A percentile compares a stretch with the other conserved stretches of the same genome.
Evolutionary conservation across 805 yeast species (phyloP).

Genomic region (Pichia thaimueangensis): DNA sequence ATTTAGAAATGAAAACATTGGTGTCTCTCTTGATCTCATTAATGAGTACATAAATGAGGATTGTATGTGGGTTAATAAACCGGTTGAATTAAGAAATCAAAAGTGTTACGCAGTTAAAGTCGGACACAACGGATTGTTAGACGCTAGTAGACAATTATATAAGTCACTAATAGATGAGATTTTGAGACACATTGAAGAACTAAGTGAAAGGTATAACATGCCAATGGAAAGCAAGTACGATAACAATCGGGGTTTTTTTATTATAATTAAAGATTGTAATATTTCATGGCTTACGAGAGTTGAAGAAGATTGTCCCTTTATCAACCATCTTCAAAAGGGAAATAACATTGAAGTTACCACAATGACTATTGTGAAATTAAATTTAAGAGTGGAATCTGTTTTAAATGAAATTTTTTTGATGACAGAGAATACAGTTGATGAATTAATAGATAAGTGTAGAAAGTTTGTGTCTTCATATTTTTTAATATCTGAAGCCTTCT

Average conservation of each 20-base stretch:
- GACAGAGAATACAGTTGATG: slow-evolving; percentile 35
- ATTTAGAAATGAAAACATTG: slow-evolving; percentile 22
- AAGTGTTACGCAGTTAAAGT: slow-evolving; percentile 38
- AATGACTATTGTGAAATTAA: slow-evolving; percentile 34
- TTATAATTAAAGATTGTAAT: slow-evolving; percentile 24
- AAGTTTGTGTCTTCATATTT: slow-evolving; percentile 31
- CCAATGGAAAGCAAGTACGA: slow-evolving; percentile 32
- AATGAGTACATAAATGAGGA: slow-evolving; percentile 35
- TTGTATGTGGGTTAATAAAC: slow-evolving; percentile 34
- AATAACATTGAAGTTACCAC: slow-evolving; percentile 35
- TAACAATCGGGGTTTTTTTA: slow-evolving; percentile 32
- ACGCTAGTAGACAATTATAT: slow-evolving; percentile 38
- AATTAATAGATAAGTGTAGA: slow-evolving; percentile 24
- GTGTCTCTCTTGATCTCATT: slow-evolving; percentile 22
- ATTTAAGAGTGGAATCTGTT: slow-evolving; percentile 35
- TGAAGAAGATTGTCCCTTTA: slow-evolving; percentile 20
- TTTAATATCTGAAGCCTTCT: slow-evolving; percentile 38
- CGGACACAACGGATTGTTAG: slow-evolving; percentile 40
- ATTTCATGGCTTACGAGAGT: not conserved
- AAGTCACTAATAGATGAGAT: slow-evolving; percentile 34
- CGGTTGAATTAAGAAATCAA: slow-evolving; percentile 38
- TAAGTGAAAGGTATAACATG: slow-evolving; percentile 23
- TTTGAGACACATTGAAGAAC: slow-evolving; percentile 20
- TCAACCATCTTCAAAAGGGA: slow-evolving; percentile 26
- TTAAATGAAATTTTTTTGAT: slow-evolving; percentile 35